Evolutionary conservation across 2,329 filamentous ascomycete genomes (phyloP).

Genomic region (Lizonia empirigonia): DNA sequence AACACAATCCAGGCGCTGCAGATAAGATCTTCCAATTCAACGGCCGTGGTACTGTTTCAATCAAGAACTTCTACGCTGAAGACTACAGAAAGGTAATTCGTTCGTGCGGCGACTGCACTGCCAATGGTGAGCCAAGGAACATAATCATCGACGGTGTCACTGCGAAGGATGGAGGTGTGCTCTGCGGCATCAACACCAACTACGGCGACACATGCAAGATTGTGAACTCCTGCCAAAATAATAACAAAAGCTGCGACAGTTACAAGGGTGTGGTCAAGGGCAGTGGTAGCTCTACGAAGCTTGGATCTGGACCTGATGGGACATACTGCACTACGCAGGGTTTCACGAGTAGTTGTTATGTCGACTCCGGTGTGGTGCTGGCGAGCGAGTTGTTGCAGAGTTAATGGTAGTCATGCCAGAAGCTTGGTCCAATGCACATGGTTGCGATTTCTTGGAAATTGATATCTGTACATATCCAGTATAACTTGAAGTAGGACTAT

Average conservation of each 20-base stretch:
- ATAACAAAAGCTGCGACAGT: conserved; percentile 18
- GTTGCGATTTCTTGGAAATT: too few species aligned
- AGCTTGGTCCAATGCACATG: too few species aligned
- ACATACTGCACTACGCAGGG: conserved; percentile 16
- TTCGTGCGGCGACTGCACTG: conserved; percentile 33
- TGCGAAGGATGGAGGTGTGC: conserved; percentile 25
- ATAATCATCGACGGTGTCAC: conserved; percentile 47
- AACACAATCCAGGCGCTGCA: conserved; percentile 6
- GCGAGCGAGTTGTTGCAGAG: neutral
- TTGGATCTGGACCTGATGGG: conserved; percentile 20
- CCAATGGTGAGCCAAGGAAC: conserved; percentile 51
- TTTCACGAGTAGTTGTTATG: conserved; percentile 14
- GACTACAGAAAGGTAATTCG: conserved; percentile 30
- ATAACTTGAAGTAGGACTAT: too few species aligned
- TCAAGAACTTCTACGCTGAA: conserved; percentile 29
- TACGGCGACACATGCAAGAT: conserved; percentile 36
- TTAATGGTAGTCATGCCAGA: too few species aligned
- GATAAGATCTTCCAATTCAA: conserved; percentile 37
- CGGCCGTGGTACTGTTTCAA: conserved; percentile 27
- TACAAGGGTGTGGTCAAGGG: conserved; percentile 23
- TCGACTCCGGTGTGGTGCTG: too few species aligned
- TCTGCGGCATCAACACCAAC: conserved; percentile 53
- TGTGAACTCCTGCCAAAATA: conserved; percentile 17
- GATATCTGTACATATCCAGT: too few species aligned
- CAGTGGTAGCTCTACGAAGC: conserved; percentile 14